Conservation (phyloP, 2,329 filamentous ascomycete genomes). For the Podosphaera xanthii region DNA sequence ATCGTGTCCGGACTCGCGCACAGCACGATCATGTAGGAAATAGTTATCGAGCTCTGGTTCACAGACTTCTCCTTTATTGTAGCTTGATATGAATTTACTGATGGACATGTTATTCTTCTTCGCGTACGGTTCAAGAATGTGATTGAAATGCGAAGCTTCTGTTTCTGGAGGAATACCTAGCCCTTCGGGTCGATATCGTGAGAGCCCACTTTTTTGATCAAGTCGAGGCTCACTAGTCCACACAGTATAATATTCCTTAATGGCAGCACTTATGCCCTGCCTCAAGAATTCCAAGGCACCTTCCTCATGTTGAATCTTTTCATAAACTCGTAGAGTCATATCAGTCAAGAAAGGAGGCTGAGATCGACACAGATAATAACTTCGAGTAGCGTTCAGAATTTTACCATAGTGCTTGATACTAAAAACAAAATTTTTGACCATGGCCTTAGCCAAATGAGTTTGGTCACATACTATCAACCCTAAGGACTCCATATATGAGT, state of each 20-base stretch:
- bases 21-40: conserved; percentile 85
- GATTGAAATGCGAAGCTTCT: conserved; percentile 30
- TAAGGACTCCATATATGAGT: conserved; percentile 94
- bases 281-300: conserved; percentile 63
- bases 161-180: conserved; percentile 32
- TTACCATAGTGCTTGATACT: conserved; percentile 97
- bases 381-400: conserved; percentile 88
- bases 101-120: conserved; percentile 54
- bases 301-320: conserved; percentile 48
- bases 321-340: conserved; percentile 85
- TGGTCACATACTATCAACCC: conserved; percentile 71
- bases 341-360: conserved; percentile 95
- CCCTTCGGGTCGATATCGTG: conserved; percentile 28
- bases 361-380: conserved; percentile 84
- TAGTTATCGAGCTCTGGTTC: conserved; percentile 88
- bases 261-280: conserved; percentile 63
- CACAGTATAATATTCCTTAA: conserved; percentile 40
- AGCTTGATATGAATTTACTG: conserved; percentile 64
- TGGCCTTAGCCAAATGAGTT: conserved; percentile 70
- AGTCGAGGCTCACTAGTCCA: conserved; percentile 20
- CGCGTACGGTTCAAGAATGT: conserved; percentile 18
- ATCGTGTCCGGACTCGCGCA: conserved; percentile 90
- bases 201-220: conserved; percentile 26
- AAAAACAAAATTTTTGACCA: conserved; percentile 95
- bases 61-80: conserved; percentile 52